Conservation (phyloP, 2,329 filamentous ascomycete species). For the Cordyceps javanica region DNA sequence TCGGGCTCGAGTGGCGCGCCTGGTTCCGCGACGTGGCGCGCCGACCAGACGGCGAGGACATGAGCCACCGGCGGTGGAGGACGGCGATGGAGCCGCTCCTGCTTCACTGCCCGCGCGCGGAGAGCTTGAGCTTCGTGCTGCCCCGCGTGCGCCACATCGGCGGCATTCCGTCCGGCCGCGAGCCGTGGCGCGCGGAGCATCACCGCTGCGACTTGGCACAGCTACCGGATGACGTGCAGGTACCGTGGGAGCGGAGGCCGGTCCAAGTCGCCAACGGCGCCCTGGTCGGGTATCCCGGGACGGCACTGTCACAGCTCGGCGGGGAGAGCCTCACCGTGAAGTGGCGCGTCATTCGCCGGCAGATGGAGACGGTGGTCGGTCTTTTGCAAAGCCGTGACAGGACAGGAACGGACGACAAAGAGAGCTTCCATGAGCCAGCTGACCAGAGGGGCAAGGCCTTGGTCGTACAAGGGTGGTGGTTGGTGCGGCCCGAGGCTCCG, state of each 20-base stretch:
- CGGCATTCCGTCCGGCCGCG: slow-evolving; percentile 21
- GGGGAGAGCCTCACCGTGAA: slow-evolving; percentile 7
- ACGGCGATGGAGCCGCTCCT: slow-evolving; percentile 18
- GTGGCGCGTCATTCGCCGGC: slow-evolving; percentile 16
- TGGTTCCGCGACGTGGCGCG: slow-evolving; percentile 23
- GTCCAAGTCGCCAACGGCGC: slow-evolving; percentile 9
- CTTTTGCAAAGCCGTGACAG: neutral
- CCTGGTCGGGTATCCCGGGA: neutral
- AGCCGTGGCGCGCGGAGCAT: slow-evolving; percentile 20
- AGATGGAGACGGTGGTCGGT: slow-evolving; percentile 17
- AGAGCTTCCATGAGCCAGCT: neutral
- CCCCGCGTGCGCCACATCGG: slow-evolving; percentile 22
- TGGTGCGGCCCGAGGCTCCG: slow-evolving; percentile 17
- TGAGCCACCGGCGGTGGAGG: slow-evolving; percentile 18
- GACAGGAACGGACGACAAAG: neutral
- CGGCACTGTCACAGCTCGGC: neutral
- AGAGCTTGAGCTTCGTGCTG: slow-evolving; percentile 22
- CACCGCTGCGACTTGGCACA: slow-evolving; percentile 16
- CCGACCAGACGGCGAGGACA: slow-evolving; percentile 17
- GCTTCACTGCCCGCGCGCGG: slow-evolving; percentile 20
- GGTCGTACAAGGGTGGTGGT: slow-evolving; percentile 18
- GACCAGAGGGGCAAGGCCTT: neutral
- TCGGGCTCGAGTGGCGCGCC: slow-evolving; percentile 25
- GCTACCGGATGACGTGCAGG: slow-evolving; percentile 17
- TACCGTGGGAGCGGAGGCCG: slow-evolving; percentile 21